Evolutionary conservation across 768 basidiomycete species (phyloP).

Genomic region (Macrolepiota dolichaula): DNA sequence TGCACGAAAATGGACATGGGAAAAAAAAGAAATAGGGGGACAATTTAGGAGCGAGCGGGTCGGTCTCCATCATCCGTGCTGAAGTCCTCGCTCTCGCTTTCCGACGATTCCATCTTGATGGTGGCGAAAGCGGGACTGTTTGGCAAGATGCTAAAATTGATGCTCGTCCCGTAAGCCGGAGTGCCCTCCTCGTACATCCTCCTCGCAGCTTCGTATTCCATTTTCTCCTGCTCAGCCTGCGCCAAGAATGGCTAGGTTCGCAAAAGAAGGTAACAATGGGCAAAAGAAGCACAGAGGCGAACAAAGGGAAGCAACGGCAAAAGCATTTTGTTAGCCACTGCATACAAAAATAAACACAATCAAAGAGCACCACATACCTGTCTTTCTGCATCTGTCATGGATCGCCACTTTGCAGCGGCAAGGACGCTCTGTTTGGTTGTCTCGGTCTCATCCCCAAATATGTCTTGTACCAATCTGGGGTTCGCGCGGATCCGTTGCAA

Average conservation of each 20-base stretch:
- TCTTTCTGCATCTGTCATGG: conserved; percentile 90
- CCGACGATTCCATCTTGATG: conserved; percentile 55
- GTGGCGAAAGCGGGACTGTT: conserved; percentile 62
- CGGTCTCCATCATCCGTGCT: conserved; percentile 45
- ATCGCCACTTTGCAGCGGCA: conserved; percentile 90
- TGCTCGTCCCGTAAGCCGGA: conserved; percentile 61
- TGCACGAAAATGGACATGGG: conserved; percentile 1
- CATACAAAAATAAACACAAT: conserved; percentile 13
- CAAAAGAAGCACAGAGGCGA: conserved; percentile 5
- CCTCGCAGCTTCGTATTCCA: conserved; percentile 85
- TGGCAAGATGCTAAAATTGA: conserved; percentile 81
- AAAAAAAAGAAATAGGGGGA: conserved; percentile 13
- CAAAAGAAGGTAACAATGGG: conserved; percentile 16
- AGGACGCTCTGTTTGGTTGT: conserved; percentile 94
- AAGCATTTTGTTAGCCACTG: background rate
- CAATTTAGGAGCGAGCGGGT: conserved; percentile 29
- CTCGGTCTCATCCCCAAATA: conserved; percentile 89
- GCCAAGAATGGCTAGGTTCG: conserved; percentile 77
- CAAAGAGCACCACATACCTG: conserved; percentile 52
- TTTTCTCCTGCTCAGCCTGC: conserved; percentile 93
- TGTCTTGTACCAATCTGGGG: conserved; percentile 65
- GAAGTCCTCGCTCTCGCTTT: conserved; percentile 68
- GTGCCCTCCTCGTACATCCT: conserved; percentile 86
- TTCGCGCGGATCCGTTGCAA: conserved; percentile 85
- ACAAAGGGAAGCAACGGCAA: background rate